Base-by-base conservation (phyloP, 495 filamentous ascomycete species). In the Penicillium ochrochloron region DNA sequence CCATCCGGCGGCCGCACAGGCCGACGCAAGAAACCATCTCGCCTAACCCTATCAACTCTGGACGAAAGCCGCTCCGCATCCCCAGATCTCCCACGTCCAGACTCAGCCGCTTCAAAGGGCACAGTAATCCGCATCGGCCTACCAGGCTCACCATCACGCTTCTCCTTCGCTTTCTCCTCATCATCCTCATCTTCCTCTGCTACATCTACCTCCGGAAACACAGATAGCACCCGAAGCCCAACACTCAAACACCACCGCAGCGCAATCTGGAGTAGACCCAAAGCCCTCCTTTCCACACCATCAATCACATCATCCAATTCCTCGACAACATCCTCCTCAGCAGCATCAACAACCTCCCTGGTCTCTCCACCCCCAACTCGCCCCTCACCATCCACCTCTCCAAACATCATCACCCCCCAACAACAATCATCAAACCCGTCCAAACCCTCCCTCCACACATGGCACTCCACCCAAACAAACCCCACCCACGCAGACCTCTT, bases 1-100 rank as follows among this genome's bases (percentile, higher is more conserved):
- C 81, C 77, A 29, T 84, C 82, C 2, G 83, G 83, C 25, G 80
- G 82, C 19, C 79, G 83, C 6, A 84, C 83, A 9, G 76, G 68
- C 14, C 75, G 80, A 4, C 73, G 73, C 34, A 66, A 66, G 34
- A 70, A 71, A 5, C 72, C 75, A 14, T 15, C 57, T 5, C 66
- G 42, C 3, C 61, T 75, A n/a, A 64, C 64, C 10, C 60, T 78
- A 1, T 19, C 68, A 31, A 60, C 70, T 6, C 57, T 74, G 2
- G 71, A 67, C 35, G 70, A 75, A 50, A 62, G 60, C 37, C 62
- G 67, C 10, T 67, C 63, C 15, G 51, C 69, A 5, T 76, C 72
- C n/a, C 51, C 70, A 14, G 60, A 70, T 15, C 46, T 58, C 39
- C 58, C 73, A 31, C 71, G 73, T 19, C 70, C 77, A n/a, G 70